Percentiles rank a stretch among this genome's conserved stretches.
These are phyloP conservation scores for Eucalyptus camaldulensis DNA, from an alignment of 345 rosid genomes.

Conservation along the genomic window DNA sequence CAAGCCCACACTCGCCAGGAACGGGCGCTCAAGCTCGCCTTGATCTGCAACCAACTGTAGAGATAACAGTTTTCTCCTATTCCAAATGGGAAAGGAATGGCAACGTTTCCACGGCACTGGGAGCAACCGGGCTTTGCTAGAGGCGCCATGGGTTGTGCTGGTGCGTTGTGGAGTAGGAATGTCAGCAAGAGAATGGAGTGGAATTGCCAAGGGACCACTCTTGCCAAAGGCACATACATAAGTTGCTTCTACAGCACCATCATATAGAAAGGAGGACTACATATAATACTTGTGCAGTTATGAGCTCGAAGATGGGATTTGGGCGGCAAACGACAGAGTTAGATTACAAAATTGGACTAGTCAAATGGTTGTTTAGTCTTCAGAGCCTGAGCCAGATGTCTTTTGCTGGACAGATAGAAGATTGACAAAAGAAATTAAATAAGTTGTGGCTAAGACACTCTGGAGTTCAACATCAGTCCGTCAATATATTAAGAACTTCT, in stretches of 20 bases:
- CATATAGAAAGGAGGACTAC: neutral
- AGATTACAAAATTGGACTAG: neutral
- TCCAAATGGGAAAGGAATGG: neutral
- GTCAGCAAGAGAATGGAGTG: neutral
- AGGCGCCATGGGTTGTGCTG: neutral
- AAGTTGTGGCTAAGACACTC: neutral
- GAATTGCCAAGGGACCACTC: neutral
- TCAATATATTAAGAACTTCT: neutral
- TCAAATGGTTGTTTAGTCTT: neutral
- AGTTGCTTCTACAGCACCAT: neutral
- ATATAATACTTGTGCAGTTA: neutral
- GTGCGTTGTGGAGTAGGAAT: neutral
- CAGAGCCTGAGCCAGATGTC: neutral
- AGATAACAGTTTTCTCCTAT: neutral
- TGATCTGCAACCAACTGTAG: neutral
- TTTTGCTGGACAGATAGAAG: neutral
- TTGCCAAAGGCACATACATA: neutral
- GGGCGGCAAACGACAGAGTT: neutral
- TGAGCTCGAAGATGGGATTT: neutral
- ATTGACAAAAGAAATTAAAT: neutral
- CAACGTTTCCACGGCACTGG: neutral
- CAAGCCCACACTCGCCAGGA: neutral
- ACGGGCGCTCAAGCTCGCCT: neutral
- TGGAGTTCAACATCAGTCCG: neutral
- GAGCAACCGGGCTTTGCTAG: neutral